These are phyloP conservation scores for Citrus hindsii DNA, from an alignment of 345 rosid genomes.

Conservation along the genomic window DNA sequence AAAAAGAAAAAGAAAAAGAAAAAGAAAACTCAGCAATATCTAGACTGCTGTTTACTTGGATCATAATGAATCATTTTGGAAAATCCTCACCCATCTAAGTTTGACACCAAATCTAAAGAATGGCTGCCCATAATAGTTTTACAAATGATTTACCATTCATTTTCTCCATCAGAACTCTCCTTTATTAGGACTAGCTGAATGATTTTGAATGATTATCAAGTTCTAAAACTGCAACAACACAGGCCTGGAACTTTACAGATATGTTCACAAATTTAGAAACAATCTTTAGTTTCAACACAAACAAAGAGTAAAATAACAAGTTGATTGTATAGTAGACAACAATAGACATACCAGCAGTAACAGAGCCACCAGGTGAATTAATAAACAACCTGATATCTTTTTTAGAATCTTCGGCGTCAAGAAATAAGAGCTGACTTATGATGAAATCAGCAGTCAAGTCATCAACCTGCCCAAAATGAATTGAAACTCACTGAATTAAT, in stretches of 20 bases:
- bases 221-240: background rate
- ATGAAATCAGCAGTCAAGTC: constrained; percentile 81
- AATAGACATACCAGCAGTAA: constrained; percentile 65
- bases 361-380: constrained; percentile 93
- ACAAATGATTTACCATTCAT: background rate
- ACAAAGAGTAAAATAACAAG: background rate
- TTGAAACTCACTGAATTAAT: background rate
- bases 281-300: background rate
- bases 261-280: background rate
- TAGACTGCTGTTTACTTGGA: background rate
- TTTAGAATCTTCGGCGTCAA: constrained; percentile 79
- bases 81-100: background rate
- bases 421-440: constrained; percentile 82
- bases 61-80: background rate
- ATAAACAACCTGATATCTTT: constrained; percentile 80
- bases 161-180: background rate
- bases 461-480: constrained; percentile 60
- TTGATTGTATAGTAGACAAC: background rate
- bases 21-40: background rate
- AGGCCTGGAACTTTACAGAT: background rate
- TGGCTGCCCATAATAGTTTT: background rate
- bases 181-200: background rate
- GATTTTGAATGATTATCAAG: background rate
- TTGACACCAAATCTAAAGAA: background rate
- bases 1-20: too few species aligned